Base-by-base conservation (phyloP, 495 filamentous ascomycete species). In the Talaromyces ruber region DNA sequence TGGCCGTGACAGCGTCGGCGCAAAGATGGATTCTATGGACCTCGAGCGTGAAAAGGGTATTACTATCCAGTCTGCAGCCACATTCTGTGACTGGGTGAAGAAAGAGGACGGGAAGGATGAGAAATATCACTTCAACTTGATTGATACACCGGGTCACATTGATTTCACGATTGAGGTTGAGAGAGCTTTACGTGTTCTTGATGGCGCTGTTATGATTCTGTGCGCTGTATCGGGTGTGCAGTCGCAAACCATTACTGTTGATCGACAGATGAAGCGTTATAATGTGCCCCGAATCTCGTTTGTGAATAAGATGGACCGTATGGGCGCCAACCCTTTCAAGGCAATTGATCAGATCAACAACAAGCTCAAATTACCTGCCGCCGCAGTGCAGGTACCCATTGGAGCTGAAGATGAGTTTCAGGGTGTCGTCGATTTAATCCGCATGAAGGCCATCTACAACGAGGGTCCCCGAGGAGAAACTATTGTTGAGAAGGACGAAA, bases 11-110 rank as follows among this genome's bases (percentile, higher is more conserved):
- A 85, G 88, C 39, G 92, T 98, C 21, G 95, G 95, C 66, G 95
- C 95, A 53, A 99, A 99, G 79, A 99, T 99, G 95, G 95, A 99
- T 81, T 97, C 92, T 8, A 99, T 99, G 95, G 95, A 98, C 56
- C 77, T 99, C 64, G 95, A 99, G 75, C 83, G 94, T 71, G 94
- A 98, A 71, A 94, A 97, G 81, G 94, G 94, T 71, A 98, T 98
- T 72, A 98, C 94, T 61, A 98, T 98, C 65, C 93, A 98, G 77
- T 97, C 92, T 59, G 94, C 94, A 45, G 94, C 94, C 24, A 98
- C 94, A 2, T 99, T 96, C 73, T 96, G 92, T 76, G 92, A 99
- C 76, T 99, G 95, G 95, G 74, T 89, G 62, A 98, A 97, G 82
- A 86, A 81, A 65, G 75, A 91, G 66, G 85, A 89, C 39, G 85